Evolutionary conservation across 108 stramenopile species (phyloP), one percentile per base, ranked within the genome.

Genomic region (Thalassiosira profunda): DNA sequence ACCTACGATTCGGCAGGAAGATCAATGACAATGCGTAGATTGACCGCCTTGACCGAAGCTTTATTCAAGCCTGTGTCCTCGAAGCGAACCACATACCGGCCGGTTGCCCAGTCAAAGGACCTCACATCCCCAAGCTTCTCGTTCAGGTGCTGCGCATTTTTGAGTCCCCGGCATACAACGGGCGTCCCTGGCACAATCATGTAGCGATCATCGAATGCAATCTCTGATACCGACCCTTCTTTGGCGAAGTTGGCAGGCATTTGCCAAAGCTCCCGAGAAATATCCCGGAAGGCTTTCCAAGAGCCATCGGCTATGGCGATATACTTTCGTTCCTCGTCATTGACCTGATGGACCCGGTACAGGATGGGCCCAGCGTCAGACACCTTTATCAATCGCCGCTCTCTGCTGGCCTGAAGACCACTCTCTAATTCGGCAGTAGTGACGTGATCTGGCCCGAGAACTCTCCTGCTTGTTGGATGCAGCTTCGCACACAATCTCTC

Each of bases 141-240:
- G n/a, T 48, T 48, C 11, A 48, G 47, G 14, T 48, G 47, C 11
- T 20, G 21, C 24, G 21, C 24, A 23, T 46, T 23, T n/a, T n/a
- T 10, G 12, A 48, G 47, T 3, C 47, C 47, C 3, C 28, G 47
- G 18, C n/a, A 15, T 11, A 21, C 20, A 18, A 48, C 47, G 11
- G 47, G 47, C 47, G 47, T 48, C 28, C 47, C 47, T 48, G 47
- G 47, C 14, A 24, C 47, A 48, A 29, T n/a, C n/a, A n/a, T n/a
- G n/a, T n/a, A n/a, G n/a, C n/a, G n/a, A n/a, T n/a, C n/a, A n/a
- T n/a, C n/a, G n/a, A n/a, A n/a, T n/a, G n/a, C n/a, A n/a, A n/a
- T n/a, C n/a, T n/a, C n/a, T 24, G 47, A 48, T n/a, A 15, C 24
- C 17, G 18, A 29, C 18, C 28, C n/a, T n/a, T n/a, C n/a, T n/a